phyloP scores from a whole-genome alignment of 805 yeast genomes.

The Clavispora phyllophila region DNA sequence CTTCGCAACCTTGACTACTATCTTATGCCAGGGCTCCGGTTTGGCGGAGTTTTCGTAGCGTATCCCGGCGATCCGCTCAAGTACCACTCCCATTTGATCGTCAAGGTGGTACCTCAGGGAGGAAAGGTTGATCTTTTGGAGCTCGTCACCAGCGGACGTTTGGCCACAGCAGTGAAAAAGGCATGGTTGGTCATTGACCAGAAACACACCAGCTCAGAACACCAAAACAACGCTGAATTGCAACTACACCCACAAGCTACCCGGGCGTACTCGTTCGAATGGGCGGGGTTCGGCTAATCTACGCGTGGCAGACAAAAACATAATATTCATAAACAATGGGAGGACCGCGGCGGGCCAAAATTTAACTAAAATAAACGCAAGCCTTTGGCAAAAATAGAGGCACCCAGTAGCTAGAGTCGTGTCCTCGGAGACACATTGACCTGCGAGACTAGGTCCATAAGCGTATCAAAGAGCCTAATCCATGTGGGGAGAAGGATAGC shows the following conservation, averaged over 20 bases:
- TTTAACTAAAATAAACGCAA: not conserved
- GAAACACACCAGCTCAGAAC: conserved; percentile 8
- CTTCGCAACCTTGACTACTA: conserved; percentile 45
- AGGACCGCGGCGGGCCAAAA: not conserved
- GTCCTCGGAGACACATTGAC: no score
- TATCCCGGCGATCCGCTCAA: conserved; percentile 94
- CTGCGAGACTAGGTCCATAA: no score
- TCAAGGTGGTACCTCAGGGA: conserved; percentile 39
- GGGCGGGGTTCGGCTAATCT: conserved; percentile 92
- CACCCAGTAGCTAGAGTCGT: no score
- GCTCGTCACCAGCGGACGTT: conserved; percentile 78
- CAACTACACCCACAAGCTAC: conserved; percentile 9
- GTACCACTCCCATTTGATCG: conserved; percentile 82
- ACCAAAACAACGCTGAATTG: not conserved
- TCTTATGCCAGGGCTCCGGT: conserved; percentile 80
- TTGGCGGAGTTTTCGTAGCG: conserved; percentile 84
- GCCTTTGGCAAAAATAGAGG: no score
- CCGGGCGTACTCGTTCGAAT: conserved; percentile 70
- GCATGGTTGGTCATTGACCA: conserved; percentile 59
- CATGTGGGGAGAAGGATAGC: not conserved
- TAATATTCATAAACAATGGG: not conserved
- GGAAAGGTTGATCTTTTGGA: conserved; percentile 45
- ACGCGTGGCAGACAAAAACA: not conserved
- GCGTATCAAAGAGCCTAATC: no score
- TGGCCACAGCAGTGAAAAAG: conserved; percentile 91